A percentile compares a stretch with the other conserved stretches of the same genome.
Conservation (phyloP, 1,284 basidiomycete genomes). For the Cryptococcus jaspeensis region DNA sequence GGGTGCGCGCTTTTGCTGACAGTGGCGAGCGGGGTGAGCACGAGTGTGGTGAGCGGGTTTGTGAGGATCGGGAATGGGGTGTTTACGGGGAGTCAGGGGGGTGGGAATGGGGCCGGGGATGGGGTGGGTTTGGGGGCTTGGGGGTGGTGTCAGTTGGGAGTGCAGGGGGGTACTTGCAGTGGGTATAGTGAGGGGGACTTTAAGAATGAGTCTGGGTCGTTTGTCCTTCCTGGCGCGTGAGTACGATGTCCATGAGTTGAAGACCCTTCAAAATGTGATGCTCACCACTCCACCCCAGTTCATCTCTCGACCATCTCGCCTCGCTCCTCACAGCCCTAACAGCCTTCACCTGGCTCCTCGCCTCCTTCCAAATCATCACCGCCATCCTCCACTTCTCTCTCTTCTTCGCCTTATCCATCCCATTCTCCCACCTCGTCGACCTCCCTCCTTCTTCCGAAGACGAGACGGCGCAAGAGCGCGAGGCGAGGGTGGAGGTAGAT, state of each 20-base stretch:
- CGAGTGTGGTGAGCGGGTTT: conserved; percentile 9
- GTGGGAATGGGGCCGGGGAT: not conserved
- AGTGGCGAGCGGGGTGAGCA: conserved; percentile 9
- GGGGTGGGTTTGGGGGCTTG: conserved; percentile 18
- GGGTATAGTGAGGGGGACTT: conserved; percentile 23
- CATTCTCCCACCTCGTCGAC: conserved; percentile 20
- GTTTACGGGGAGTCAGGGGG: conserved; percentile 11
- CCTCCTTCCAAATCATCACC: conserved; percentile 18
- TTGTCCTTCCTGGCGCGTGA: conserved; percentile 29
- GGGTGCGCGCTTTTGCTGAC: conserved; percentile 24
- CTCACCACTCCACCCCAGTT: conserved; percentile 4
- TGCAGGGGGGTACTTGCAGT: conserved; percentile 8
- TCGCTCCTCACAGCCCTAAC: conserved; percentile 22
- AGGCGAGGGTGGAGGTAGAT: conserved; percentile 28
- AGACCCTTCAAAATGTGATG: too few relatives aligned
- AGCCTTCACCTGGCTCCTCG: conserved; percentile 27
- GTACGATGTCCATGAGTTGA: conserved; percentile 5
- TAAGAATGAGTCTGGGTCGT: conserved; percentile 10
- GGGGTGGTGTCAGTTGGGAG: conserved; percentile 32
- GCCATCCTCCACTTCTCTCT: conserved; percentile 33
- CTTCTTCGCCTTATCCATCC: conserved; percentile 34
- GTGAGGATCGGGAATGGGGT: conserved; percentile 17
- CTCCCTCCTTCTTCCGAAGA: not conserved
- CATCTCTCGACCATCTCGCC: conserved; percentile 18
- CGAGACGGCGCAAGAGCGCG: not conserved